Evolutionary conservation across 2,329 filamentous ascomycete species (phyloP).

Genomic region (Epichloe sp.): DNA sequence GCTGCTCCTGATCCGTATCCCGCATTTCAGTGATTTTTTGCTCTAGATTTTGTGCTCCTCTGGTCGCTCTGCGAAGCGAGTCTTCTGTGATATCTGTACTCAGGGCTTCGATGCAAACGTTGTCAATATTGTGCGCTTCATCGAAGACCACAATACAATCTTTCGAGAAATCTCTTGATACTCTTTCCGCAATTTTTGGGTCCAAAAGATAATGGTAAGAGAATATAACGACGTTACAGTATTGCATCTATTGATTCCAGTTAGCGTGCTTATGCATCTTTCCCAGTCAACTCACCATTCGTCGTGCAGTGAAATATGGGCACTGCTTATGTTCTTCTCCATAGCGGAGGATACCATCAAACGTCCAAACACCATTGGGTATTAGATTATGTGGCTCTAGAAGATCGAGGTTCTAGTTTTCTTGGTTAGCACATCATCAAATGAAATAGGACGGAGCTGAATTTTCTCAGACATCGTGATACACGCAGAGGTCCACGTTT

Average conservation of each 20-base stretch:
- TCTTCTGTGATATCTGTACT: constrained; percentile 97
- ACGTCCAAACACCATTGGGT: constrained; percentile 88
- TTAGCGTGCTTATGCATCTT: constrained; percentile 5
- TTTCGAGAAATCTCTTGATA: constrained; percentile 90
- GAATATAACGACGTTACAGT: constrained; percentile 98
- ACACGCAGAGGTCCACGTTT: constrained; percentile 85
- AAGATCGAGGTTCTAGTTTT: constrained; percentile 67
- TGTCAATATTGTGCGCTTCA: constrained; percentile 98
- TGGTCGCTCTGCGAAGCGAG: constrained; percentile 77
- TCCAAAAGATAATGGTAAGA: constrained; percentile 97
- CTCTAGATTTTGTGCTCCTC: constrained; percentile 83
- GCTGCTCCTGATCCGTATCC: constrained; percentile 82
- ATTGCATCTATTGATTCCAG: constrained; percentile 59
- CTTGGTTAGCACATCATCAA: background rate
- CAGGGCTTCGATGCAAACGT: constrained; percentile 94
- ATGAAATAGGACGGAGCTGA: background rate
- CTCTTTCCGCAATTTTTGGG: constrained; percentile 91
- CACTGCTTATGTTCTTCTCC: constrained; percentile 95
- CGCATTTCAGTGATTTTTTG: constrained; percentile 93
- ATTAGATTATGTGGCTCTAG: constrained; percentile 91
- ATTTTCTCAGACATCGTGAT: constrained; percentile 60
- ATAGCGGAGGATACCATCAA: constrained; percentile 78
- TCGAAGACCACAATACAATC: constrained; percentile 99
- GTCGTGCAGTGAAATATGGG: constrained; percentile 87
- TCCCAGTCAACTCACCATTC: constrained; percentile 55